Base-by-base conservation (phyloP, 352 stramenopile genomes). In the Aphanomyces invadans region DNA sequence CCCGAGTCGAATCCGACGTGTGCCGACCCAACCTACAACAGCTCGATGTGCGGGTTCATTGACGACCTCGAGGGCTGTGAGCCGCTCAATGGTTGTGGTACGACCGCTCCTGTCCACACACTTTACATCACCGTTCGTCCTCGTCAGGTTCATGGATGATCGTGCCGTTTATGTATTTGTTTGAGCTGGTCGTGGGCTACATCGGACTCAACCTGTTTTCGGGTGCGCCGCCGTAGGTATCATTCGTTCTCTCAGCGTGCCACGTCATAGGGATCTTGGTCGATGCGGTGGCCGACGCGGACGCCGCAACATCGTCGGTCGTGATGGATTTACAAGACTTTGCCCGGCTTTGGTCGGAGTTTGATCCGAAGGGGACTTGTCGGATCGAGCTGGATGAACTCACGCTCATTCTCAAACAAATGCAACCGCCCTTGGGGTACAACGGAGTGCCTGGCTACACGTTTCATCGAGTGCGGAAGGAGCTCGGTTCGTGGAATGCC, bases 131-230 rank as follows among this genome's bases (percentile, higher is more conserved):
- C 71, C 91, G 76, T 21, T 82, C 96, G 70, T 96, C 59, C 39
- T 11, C 56, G 33, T 2, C 79, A 4, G 68, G 72, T 5, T 85
- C 76, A 0, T 69, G 75, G 29, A 83, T 82, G 19, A 93, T 85
- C 45, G 69, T 74, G 3, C 79, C 86, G 7, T 92, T 77, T 62
- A 59, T 70, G 0, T 95, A 92, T 70, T 90, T 76, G 3, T 98
- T 98, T 67, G 96, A 88, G 15, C 64, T 98, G 59, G 76, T 97
- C n/a, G 79, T 98, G 33, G 96, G 83, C 12, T 98, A 94, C 64
- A 81, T 98, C 12, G 89, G 97, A 73, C 78, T 98, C 25, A 97
- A 98, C 65, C 75, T 98, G 53, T 67, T 67, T n/a, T 67, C 60
- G 4, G 60, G 44, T 52, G 7, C 9, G 5, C 10, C 7, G 19